Conservation (phyloP, 192 early-diverging fungal genomes). For the Coemansia sp. region DNA sequence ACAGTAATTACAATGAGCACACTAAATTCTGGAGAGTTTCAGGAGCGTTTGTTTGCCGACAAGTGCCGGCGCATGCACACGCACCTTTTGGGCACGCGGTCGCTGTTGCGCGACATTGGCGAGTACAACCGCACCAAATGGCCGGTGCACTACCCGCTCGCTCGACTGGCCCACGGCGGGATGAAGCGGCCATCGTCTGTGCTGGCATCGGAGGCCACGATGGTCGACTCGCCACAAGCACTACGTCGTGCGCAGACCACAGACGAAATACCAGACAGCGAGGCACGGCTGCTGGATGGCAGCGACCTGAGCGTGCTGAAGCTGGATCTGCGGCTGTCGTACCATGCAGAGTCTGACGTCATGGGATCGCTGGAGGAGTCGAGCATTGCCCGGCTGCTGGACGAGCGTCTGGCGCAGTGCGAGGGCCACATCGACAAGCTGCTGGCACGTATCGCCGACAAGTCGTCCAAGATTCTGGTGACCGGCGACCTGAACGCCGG, state of each 20-base stretch:
- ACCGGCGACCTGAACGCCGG: slow-evolving; percentile 98
- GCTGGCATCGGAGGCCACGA: slow-evolving; percentile 21
- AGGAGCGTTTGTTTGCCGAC: slow-evolving; percentile 73
- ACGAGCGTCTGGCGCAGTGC: slow-evolving; percentile 67
- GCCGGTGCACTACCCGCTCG: slow-evolving; percentile 67
- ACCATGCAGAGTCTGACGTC: slow-evolving; percentile 61
- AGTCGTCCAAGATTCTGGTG: slow-evolving; percentile 89
- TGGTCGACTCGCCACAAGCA: slow-evolving; percentile 11
- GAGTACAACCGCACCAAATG: slow-evolving; percentile 67
- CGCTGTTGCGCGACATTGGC: slow-evolving; percentile 67
- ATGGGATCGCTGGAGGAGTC: slow-evolving; percentile 66
- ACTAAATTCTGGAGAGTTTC: slow-evolving; percentile 10
- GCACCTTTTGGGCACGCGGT: slow-evolving; percentile 64
- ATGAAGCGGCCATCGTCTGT: slow-evolving; percentile 39
- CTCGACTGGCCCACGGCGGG: slow-evolving; percentile 22
- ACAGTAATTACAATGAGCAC: background rate
- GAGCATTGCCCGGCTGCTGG: slow-evolving; percentile 70
- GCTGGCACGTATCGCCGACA: slow-evolving; percentile 82
- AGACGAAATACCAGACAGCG: slow-evolving; percentile 19
- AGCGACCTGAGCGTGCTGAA: slow-evolving; percentile 58
- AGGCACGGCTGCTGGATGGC: slow-evolving; percentile 24
- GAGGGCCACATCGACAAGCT: slow-evolving; percentile 80
- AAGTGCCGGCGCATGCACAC: slow-evolving; percentile 69
- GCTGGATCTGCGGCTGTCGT: slow-evolving; percentile 67
- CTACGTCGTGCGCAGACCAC: slow-evolving; percentile 37